Conservation (phyloP, 768 basidiomycete genomes). For the Suillus brevipes region DNA sequence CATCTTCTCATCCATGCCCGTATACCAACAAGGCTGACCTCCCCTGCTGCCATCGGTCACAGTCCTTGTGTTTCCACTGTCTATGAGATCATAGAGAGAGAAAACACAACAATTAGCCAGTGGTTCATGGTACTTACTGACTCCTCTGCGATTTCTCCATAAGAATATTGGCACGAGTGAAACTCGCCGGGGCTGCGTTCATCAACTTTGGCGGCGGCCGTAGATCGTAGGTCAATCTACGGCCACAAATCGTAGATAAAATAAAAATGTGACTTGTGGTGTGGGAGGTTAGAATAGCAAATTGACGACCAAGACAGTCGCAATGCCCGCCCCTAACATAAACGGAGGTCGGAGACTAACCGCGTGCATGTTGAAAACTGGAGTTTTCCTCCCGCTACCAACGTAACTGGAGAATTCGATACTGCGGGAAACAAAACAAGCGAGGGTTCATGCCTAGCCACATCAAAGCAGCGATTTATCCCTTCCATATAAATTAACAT, state of each 20-base stretch:
- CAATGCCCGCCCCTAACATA: neutral
- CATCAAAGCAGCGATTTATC: neutral
- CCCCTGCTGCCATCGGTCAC: neutral
- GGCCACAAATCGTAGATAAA: neutral
- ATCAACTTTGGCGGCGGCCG: neutral
- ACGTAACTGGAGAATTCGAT: neutral
- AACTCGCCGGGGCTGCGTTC: neutral
- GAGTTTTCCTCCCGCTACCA: neutral
- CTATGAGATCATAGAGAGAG: neutral
- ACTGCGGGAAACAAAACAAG: neutral
- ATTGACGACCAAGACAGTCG: neutral
- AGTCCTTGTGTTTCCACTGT: neutral
- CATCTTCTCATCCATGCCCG: neutral
- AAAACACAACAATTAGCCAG: too few relatives aligned
- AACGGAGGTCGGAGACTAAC: neutral
- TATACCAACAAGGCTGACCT: neutral
- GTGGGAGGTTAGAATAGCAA: neutral
- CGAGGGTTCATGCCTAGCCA: neutral
- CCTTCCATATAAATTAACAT: neutral
- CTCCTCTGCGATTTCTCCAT: neutral
- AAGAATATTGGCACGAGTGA: neutral
- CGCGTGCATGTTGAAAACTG: too few relatives aligned
- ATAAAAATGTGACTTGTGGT: neutral
- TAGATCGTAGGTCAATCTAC: neutral
- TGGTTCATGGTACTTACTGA: neutral